Evolutionary conservation across 768 basidiomycete species (phyloP).

Genomic region (Asterophora parasitica): DNA sequence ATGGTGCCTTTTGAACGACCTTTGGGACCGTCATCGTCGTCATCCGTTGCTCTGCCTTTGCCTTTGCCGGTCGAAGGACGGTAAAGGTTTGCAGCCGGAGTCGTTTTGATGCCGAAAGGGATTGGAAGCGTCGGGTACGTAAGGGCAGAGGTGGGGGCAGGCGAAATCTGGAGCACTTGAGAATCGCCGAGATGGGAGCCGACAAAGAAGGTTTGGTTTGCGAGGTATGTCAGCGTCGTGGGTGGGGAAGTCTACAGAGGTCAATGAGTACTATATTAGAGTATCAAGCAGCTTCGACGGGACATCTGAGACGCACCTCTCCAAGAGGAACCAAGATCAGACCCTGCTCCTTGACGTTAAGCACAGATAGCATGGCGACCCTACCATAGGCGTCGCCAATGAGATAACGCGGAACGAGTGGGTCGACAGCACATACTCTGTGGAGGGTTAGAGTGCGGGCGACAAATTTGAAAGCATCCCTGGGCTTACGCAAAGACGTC

Average conservation of each 20-base stretch:
- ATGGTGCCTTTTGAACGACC: slow-evolving; percentile 38
- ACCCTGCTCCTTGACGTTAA: slow-evolving; percentile 35
- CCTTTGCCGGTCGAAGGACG: slow-evolving; percentile 30
- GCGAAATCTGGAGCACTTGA: slow-evolving; percentile 61
- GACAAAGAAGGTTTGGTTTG: slow-evolving; percentile 65
- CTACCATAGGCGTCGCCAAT: slow-evolving; percentile 71
- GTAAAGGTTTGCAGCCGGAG: slow-evolving; percentile 31
- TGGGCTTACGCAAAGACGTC: slow-evolving; percentile 56
- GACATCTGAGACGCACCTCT: slow-evolving; percentile 42
- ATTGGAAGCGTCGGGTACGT: slow-evolving; percentile 47
- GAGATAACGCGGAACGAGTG: slow-evolving; percentile 43
- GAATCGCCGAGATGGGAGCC: slow-evolving; percentile 83
- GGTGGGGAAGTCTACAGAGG: slow-evolving; percentile 59
- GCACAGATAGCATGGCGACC: slow-evolving; percentile 59
- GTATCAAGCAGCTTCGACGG: too few relatives aligned
- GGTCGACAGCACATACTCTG: slow-evolving; percentile 48
- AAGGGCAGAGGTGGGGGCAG: slow-evolving; percentile 36
- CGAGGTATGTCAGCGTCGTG: slow-evolving; percentile 66
- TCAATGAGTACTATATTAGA: neutral
- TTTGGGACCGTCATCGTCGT: slow-evolving; percentile 25
- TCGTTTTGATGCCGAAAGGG: slow-evolving; percentile 40
- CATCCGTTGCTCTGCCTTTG: slow-evolving; percentile 31
- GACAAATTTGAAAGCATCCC: too few relatives aligned
- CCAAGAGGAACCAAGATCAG: slow-evolving; percentile 65
- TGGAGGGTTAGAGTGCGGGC: neutral